Base-by-base conservation (phyloP, 129 eudicot species). In the Heracleum sosnowskyi region DNA sequence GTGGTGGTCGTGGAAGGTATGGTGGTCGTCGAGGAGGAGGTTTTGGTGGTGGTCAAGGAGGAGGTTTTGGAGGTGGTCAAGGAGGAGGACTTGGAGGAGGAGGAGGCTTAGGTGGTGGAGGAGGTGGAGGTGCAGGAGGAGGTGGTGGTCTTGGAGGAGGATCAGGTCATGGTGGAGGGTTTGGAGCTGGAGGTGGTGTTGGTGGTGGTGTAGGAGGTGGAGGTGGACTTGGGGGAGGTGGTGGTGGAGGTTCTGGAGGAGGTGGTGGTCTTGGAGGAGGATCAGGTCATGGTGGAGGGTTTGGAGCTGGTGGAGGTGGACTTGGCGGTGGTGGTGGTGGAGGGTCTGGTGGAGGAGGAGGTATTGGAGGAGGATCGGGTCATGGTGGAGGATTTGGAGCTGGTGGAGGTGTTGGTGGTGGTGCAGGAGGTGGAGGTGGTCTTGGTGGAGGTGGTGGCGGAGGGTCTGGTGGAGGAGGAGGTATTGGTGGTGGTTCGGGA, bases 201-300 rank as follows among this genome's bases (percentile, higher is more conserved):
- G 80, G 84, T 0, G 84, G 84, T 2, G 79, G 84, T 51, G 80
- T 17, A 11, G 80, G 80, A 16, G 74, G 77, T 26, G 80, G 80
- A 0, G 75, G 79, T 37, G 78, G 78, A 0, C 77, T 37, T 17
- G 78, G 82, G 16, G 60, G 73, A 0, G 73, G 73, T 26, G 82
- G 82, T 4, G 72, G 60, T 3, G 45, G 33, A 12, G 82, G 82
- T n/a, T 69, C 53, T 0, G 82, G 77, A 12, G 41, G 77, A 24
- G 82, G 83, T 1, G 71, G 69, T 26, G 78, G 77, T 35, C 0
- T 62, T 22, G 82, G 82, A 4, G 74, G 69, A 2, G 77, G 77
- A 5, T 35, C 51, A 1, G 83, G 83, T 1, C 42, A 29, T 57
- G 83, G 75, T 7, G 79, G 79, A 5, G 83, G 83, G 1, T 76